A percentile compares a stretch with the other conserved stretches of the same genome.
phyloP scores from a whole-genome alignment of 768 basidiomycete genomes.

The Mrakia gelida region DNA sequence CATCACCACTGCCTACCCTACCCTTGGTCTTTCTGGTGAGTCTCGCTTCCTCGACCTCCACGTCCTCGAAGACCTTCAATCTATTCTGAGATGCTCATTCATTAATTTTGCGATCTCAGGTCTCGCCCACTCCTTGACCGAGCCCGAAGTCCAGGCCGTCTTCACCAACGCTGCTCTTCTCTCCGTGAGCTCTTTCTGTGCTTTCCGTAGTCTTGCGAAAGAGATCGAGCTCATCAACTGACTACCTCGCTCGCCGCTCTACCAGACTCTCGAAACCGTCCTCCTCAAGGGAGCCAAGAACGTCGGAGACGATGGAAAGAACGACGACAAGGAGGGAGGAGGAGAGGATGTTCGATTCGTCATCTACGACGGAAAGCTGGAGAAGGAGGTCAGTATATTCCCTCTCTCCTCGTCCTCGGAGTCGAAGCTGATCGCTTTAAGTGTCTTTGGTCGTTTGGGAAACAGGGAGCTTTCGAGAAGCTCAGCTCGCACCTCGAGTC shows the following conservation, averaged over 20 bases:
- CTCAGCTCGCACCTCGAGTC: constrained; percentile 17
- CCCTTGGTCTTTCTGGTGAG: constrained; percentile 38
- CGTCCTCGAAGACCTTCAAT: not conserved
- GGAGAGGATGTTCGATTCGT: constrained; percentile 61
- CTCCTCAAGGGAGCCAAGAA: constrained; percentile 58
- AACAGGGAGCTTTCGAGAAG: constrained; percentile 12
- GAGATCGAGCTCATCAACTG: too few species aligned
- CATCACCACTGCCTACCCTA: constrained; percentile 44
- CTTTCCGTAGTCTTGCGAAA: not conserved
- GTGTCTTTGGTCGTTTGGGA: not conserved
- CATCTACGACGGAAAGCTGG: constrained; percentile 71
- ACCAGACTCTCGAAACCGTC: constrained; percentile 72
- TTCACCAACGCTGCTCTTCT: constrained; percentile 85
- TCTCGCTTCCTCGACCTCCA: too few species aligned
- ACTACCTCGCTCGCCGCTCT: constrained; percentile 34
- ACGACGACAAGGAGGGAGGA: constrained; percentile 31
- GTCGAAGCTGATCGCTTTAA: not conserved
- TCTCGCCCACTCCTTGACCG: constrained; percentile 83
- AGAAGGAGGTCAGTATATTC: constrained; percentile 41
- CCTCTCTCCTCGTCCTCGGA: not conserved
- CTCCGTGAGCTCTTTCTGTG: not conserved
- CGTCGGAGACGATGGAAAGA: constrained; percentile 12
- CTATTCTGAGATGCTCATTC: not conserved
- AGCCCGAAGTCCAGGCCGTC: constrained; percentile 74
- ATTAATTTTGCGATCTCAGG: constrained; percentile 48